Evolutionary conservation across 2,329 filamentous ascomycete species (phyloP).

Genomic region (Trichoderma koningii): DNA sequence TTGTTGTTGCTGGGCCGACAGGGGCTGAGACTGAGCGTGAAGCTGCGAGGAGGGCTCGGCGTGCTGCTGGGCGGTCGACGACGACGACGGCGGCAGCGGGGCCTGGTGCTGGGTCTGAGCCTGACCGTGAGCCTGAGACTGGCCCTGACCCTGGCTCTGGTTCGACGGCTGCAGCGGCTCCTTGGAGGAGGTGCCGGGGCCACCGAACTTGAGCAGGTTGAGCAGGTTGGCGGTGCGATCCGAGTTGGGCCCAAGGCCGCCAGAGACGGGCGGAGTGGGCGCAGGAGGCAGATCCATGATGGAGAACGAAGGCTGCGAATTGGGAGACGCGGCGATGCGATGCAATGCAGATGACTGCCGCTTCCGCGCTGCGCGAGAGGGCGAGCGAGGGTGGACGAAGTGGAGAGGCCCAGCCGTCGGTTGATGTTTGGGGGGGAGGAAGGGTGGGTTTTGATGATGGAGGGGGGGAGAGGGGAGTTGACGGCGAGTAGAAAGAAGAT

Average conservation of each 20-base stretch:
- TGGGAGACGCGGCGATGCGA: conserved; percentile 25
- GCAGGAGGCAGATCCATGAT: conserved; percentile 53
- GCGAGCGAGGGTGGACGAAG: conserved; percentile 2
- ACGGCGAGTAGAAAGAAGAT: not conserved
- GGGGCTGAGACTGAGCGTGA: conserved; percentile 21
- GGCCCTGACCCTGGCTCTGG: conserved; percentile 30
- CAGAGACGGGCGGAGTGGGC: conserved; percentile 51
- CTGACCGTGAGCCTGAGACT: conserved; percentile 27
- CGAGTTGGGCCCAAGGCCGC: conserved; percentile 43
- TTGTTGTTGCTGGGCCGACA: conserved; percentile 31
- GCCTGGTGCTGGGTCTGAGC: conserved; percentile 26
- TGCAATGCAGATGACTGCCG: conserved; percentile 28
- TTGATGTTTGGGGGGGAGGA: not conserved
- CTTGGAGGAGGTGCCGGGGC: conserved; percentile 38
- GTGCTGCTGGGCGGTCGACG: conserved; percentile 28
- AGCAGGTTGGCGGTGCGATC: conserved; percentile 59
- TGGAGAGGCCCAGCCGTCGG: conserved; percentile 6
- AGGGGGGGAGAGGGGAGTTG: not conserved
- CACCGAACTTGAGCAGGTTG: conserved; percentile 64
- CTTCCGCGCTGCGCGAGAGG: conserved; percentile 20
- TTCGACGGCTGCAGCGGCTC: conserved; percentile 39
- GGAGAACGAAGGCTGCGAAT: conserved; percentile 17
- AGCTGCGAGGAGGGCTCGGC: conserved; percentile 13
- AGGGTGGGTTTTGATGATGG: not conserved
- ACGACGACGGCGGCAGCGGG: conserved; percentile 2